These are phyloP conservation scores for Rhizoctonia solani DNA, from an alignment of 1,284 basidiomycete genomes.

Conservation along the genomic window DNA sequence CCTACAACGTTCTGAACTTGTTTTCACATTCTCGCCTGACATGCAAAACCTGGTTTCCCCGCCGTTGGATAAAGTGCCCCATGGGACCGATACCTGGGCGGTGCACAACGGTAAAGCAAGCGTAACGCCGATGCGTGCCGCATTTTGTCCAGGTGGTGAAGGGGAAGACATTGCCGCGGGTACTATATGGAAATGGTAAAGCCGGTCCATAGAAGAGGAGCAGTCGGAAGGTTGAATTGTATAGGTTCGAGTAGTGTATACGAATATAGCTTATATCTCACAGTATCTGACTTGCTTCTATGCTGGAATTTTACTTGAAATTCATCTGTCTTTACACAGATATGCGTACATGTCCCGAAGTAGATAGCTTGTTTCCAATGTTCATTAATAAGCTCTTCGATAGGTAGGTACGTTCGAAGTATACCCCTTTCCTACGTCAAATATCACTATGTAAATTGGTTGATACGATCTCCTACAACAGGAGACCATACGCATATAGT, in stretches of 20 bases:
- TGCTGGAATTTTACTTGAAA: no score
- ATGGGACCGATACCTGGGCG: slow-evolving; percentile 83
- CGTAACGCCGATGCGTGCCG: slow-evolving; percentile 72
- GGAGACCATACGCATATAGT: no score
- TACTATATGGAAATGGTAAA: slow-evolving; percentile 7
- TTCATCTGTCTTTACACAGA: no score
- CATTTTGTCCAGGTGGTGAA: slow-evolving; percentile 50
- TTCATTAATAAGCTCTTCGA: no score
- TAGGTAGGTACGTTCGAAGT: no score
- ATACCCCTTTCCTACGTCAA: no score
- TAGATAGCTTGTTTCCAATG: no score
- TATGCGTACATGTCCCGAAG: no score
- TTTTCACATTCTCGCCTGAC: slow-evolving; percentile 83
- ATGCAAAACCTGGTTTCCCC: slow-evolving; percentile 72
- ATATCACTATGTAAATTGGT: no score
- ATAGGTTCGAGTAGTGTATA: neutral
- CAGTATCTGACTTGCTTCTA: no score
- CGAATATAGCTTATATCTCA: no score
- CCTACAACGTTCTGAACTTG: slow-evolving; percentile 51
- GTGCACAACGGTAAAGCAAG: slow-evolving; percentile 67
- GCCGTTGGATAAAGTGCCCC: slow-evolving; percentile 58
- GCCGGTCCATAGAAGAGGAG: neutral
- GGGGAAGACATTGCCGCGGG: slow-evolving; percentile 8
- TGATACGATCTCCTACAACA: no score
- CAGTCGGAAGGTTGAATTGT: neutral